Evolutionary conservation across 2,329 filamentous ascomycete genomes (phyloP).

Genomic region (Zalaria obscura): DNA sequence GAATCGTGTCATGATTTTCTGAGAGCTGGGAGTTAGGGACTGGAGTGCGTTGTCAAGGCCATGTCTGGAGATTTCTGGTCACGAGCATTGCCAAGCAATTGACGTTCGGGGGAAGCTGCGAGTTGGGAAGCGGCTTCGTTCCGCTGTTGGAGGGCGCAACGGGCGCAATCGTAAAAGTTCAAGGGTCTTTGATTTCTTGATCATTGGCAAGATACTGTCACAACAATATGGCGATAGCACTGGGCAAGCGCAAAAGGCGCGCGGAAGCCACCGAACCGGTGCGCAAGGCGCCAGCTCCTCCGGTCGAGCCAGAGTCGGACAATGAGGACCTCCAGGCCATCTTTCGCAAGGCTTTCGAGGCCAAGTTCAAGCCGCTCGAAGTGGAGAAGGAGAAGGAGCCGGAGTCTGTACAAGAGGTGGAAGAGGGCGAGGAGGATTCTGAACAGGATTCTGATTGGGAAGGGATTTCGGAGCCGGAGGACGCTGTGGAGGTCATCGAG

Average conservation of each 20-base stretch:
- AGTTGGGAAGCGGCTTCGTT: too few species aligned
- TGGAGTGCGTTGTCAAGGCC: too few species aligned
- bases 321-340: conserved; percentile 53
- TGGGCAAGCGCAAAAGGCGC: conserved; percentile 32
- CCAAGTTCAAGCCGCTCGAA: conserved; percentile 65
- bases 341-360: conserved; percentile 76
- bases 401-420: conserved; percentile 15
- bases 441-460: conserved; percentile 9
- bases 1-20: conserved; percentile 66
- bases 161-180: too few species aligned
- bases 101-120: too few species aligned
- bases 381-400: conserved; percentile 14
- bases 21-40: too few species aligned
- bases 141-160: too few species aligned
- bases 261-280: conserved; percentile 15
- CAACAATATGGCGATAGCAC: conserved; percentile 19
- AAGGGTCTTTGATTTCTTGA: too few species aligned
- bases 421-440: conserved; percentile 12
- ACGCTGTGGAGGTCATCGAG: conserved; percentile 30
- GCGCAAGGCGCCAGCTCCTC: neutral
- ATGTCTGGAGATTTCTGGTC: too few species aligned
- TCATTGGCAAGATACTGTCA: too few species aligned
- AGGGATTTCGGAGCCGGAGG: conserved; percentile 10
- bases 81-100: too few species aligned
- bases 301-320: conserved; percentile 8